phyloP scores from a whole-genome alignment of 805 yeast genomes.

The Yamadazyma ubonensis region DNA sequence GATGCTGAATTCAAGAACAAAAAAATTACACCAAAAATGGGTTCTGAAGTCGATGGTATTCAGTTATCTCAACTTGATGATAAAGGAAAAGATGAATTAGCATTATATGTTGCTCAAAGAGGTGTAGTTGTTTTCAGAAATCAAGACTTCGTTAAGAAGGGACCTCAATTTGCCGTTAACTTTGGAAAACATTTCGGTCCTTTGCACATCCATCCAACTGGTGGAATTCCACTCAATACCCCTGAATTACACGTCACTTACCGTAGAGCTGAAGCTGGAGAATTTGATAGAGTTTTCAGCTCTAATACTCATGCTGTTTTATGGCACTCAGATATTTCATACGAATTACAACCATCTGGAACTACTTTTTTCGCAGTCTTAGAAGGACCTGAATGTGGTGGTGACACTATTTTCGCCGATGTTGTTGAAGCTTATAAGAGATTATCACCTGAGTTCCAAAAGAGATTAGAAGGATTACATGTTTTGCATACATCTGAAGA shows the following conservation, averaged over 20 bases:
- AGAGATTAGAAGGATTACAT: constrained; percentile 31
- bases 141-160: constrained; percentile 33
- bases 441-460: constrained; percentile 35
- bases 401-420: constrained; percentile 39
- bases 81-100: constrained; percentile 32
- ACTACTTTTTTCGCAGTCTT: constrained; percentile 33
- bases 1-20: constrained; percentile 16
- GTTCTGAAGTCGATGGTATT: constrained; percentile 28
- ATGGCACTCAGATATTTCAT: constrained; percentile 39
- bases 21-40: constrained; percentile 32
- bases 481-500: constrained; percentile 34
- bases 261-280: constrained; percentile 29
- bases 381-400: constrained; percentile 38
- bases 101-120: constrained; percentile 30
- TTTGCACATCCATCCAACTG: constrained; percentile 23
- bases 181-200: constrained; percentile 21
- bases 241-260: constrained; percentile 38
- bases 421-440: constrained; percentile 37
- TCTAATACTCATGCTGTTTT: constrained; percentile 30
- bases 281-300: constrained; percentile 27
- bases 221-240: constrained; percentile 23
- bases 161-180: constrained; percentile 42
- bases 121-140: constrained; percentile 35
- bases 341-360: constrained; percentile 37
- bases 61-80: constrained; percentile 28